Base-by-base conservation (phyloP, 495 filamentous ascomycete species). In the Delitschia confertaspora region DNA sequence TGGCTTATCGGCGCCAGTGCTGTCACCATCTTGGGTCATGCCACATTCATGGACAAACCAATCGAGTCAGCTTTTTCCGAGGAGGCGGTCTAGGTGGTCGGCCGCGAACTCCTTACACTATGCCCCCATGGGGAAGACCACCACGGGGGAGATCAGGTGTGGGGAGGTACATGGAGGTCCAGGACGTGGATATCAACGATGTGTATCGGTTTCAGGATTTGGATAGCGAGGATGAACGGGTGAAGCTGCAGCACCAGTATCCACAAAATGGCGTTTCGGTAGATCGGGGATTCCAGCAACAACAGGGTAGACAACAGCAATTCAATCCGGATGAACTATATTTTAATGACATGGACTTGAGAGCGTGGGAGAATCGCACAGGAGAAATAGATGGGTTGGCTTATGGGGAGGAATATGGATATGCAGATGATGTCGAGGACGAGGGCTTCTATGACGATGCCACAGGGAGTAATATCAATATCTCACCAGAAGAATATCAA, bases 41-140 rank as follows among this genome's bases (percentile, higher is more conserved):
- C 91, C 55, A 74, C 85, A 38, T 78, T 98, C 59, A 80, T 98
- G 81, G 91, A 98, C 68, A 95, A 94, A 74, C 89, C 89, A 26
- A 95, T 96, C 73, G 91, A 95, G 78, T 88, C 89, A 88, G 88
- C 89, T 98, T 98, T 98, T 95, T 98, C 93, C 76, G 91, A 94
- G 91, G 93, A 96, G 89, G 91, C 88, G 88, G 88, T 95, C 85
- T 96, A 95, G 80, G 76, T 88, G 88, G 88, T 94, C 88, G 88
- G 84, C 88, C 87, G 87, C 88, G 85, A 93, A 77, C 85, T 94
- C 88, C 87, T 80, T 78, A 86, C 77, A 72, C 73, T 83, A 80
- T 79, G 84, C 85, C 83, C 84, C 78, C 69, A 82, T 83, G 85
- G 88, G 88, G 86, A 93, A 94, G 88, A 93, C 86, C 86, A 88